These are phyloP conservation scores for Fusarium citri DNA, from an alignment of 2,329 filamentous ascomycete species.

Conservation along the genomic window DNA sequence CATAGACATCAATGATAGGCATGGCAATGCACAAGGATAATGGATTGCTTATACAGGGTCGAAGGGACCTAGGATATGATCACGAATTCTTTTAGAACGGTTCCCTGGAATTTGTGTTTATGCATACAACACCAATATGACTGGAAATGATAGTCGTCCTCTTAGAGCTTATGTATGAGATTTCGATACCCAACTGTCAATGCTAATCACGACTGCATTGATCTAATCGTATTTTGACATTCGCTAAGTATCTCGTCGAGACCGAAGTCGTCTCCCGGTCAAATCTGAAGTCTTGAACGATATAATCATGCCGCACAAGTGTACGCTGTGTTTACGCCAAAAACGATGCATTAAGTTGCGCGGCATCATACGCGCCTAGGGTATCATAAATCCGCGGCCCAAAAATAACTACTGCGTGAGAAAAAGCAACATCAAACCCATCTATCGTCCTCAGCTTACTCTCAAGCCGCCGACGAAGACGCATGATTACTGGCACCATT, in stretches of 20 bases:
- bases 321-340: not conserved
- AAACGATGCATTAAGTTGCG: slow-evolving; percentile 7
- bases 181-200: not conserved
- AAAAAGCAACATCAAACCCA: not conserved
- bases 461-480: slow-evolving; percentile 17
- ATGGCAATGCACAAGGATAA: slow-evolving; percentile 14
- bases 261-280: not conserved
- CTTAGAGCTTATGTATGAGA: not conserved
- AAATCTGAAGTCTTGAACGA: not conserved
- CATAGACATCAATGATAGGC: slow-evolving; percentile 25
- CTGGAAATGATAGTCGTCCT: slow-evolving; percentile 34
- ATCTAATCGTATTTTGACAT: not conserved
- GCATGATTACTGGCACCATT: slow-evolving; percentile 27
- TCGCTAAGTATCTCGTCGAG: not conserved
- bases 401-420: not conserved
- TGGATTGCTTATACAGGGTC: slow-evolving; percentile 11
- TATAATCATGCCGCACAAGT: not conserved
- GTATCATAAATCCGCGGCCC: slow-evolving; percentile 8
- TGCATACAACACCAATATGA: slow-evolving; percentile 29
- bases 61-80: slow-evolving; percentile 12
- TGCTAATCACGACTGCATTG: not conserved
- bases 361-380: slow-evolving; percentile 1
- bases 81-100: slow-evolving; percentile 34
- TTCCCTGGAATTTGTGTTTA: slow-evolving; percentile 29
- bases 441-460: not conserved